Percentiles rank a stretch among this genome's conserved stretches.
Evolutionary conservation across 1,284 basidiomycete genomes (phyloP).

Genomic region (Trichosporon asahii): DNA sequence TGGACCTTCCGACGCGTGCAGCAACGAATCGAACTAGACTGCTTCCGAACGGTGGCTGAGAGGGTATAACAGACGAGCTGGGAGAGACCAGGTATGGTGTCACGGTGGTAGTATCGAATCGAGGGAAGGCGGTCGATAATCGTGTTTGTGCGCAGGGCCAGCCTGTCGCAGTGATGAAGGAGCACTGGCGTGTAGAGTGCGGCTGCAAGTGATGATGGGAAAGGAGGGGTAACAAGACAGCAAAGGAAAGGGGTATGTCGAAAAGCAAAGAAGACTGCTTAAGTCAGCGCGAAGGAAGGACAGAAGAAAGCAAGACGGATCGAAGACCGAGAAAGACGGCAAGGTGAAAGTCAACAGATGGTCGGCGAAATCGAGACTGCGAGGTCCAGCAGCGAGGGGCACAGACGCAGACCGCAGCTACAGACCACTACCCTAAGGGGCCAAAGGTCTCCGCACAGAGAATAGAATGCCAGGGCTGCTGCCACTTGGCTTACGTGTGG

Average conservation of each 20-base stretch:
- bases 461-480: slow-evolving; percentile 2
- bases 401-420: background rate
- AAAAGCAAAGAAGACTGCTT: background rate
- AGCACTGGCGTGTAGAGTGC: background rate
- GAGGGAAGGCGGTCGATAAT: background rate
- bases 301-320: background rate
- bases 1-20: background rate
- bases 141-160: background rate
- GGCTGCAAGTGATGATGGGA: background rate
- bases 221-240: background rate
- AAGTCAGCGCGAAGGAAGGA: background rate
- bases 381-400: background rate
- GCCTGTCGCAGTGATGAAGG: background rate
- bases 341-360: background rate
- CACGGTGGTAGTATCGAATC: background rate
- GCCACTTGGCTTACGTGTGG: slow-evolving; percentile 9
- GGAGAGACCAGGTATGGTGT: too few species aligned
- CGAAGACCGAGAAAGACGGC: background rate
- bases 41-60: too few species aligned
- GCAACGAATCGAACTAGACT: too few species aligned
- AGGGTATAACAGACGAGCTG: too few species aligned
- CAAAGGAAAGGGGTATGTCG: background rate
- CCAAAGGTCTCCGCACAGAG: background rate
- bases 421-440: too few species aligned
- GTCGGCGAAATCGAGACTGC: background rate